A percentile compares a stretch with the other conserved stretches of the same genome.
Evolutionary conservation across 768 basidiomycete species (phyloP).

Genomic region (Paxillus rubicundulus): DNA sequence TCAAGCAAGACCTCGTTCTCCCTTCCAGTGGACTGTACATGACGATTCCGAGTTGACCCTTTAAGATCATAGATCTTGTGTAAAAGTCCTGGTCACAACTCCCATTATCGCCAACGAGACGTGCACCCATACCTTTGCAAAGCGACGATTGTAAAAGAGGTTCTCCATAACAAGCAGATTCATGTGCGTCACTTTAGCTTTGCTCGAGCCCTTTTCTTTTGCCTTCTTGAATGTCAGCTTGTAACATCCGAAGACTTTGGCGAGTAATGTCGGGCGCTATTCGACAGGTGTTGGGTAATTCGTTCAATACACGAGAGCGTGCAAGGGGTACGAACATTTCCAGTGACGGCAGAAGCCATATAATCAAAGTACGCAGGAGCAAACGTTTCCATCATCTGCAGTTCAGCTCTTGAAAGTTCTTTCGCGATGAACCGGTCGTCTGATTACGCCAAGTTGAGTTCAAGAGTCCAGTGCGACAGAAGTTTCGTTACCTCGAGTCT

Average conservation of each 20-base stretch:
- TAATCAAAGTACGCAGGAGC: constrained; percentile 98
- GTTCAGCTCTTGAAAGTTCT: constrained; percentile 85
- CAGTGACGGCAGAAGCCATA: constrained; percentile 90
- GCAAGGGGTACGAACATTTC: constrained; percentile 54
- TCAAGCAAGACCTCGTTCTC: constrained; percentile 94
- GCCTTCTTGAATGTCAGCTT: constrained; percentile 88
- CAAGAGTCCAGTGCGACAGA: not conserved
- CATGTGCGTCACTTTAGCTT: constrained; percentile 84
- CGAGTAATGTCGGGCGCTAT: constrained; percentile 89
- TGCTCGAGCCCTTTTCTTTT: constrained; percentile 59
- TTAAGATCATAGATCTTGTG: constrained; percentile 92
- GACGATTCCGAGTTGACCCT: constrained; percentile 91
- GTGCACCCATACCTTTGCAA: constrained; percentile 64
- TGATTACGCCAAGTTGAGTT: constrained; percentile 28
- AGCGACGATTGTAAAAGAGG: constrained; percentile 88
- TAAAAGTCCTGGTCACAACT: constrained; percentile 1
- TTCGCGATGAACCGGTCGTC: constrained; percentile 99
- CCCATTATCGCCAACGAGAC: not conserved
- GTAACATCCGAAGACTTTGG: constrained; percentile 96
- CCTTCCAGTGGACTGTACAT: constrained; percentile 85
- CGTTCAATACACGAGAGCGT: not conserved
- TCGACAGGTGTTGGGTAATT: constrained; percentile 7
- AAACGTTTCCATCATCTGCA: constrained; percentile 95
- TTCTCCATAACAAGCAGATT: constrained; percentile 98
- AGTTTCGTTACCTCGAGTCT: constrained; percentile 70